phyloP scores from a whole-genome alignment of 495 filamentous ascomycete genomes.

The Alectoria sarmentosa region DNA sequence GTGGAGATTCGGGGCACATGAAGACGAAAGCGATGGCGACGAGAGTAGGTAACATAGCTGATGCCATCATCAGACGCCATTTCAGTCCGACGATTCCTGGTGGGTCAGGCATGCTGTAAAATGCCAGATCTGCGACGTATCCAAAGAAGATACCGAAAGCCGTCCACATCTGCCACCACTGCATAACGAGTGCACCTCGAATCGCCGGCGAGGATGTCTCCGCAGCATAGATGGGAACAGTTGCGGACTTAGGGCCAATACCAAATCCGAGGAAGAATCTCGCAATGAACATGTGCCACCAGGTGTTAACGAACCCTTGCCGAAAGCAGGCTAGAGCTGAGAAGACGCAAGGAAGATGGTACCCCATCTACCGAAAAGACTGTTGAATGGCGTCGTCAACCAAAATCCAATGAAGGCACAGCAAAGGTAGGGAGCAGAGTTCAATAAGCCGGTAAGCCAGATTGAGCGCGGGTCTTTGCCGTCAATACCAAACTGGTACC shows the following conservation, averaged over 20 bases:
- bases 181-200: slow-evolving; percentile 69
- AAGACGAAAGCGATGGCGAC: slow-evolving; percentile 65
- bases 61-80: slow-evolving; percentile 81
- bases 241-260: slow-evolving; percentile 75
- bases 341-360: slow-evolving; percentile 74
- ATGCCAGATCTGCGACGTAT: slow-evolving; percentile 63
- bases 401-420: slow-evolving; percentile 76
- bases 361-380: slow-evolving; percentile 69
- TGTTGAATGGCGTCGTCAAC: slow-evolving; percentile 76
- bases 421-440: slow-evolving; percentile 64
- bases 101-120: slow-evolving; percentile 47
- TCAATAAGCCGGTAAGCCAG: slow-evolving; percentile 54
- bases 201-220: slow-evolving; percentile 66
- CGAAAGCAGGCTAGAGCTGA: slow-evolving; percentile 66
- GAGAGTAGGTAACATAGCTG: slow-evolving; percentile 66
- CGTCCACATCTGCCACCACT: slow-evolving; percentile 90
- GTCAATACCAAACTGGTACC: slow-evolving; percentile 51
- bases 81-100: slow-evolving; percentile 51
- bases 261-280: slow-evolving; percentile 68
- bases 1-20: slow-evolving; percentile 65
- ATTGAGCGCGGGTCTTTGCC: slow-evolving; percentile 31
- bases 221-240: slow-evolving; percentile 72
- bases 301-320: slow-evolving; percentile 67
- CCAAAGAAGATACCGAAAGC: slow-evolving; percentile 67
- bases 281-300: slow-evolving; percentile 68